Evolutionary conservation across 495 filamentous ascomycete genomes (phyloP), one percentile per base, ranked within the genome.

Genomic region (Tuber microsphaerosporum): DNA sequence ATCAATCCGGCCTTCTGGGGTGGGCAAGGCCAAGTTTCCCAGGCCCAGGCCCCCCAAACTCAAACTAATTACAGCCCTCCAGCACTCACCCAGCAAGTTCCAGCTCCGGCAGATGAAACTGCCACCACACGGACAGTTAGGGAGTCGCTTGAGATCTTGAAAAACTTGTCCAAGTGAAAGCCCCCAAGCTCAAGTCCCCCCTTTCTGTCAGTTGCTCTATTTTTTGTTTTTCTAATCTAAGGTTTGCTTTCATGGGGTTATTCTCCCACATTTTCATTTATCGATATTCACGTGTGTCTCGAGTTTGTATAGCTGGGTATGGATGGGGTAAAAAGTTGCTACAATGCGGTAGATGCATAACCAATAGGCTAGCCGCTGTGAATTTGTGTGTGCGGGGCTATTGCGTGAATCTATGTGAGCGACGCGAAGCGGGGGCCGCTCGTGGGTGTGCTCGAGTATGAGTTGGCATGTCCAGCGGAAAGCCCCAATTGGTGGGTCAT

Each of bases 1-100:
- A 86, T 92, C 77, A 92, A 91, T 73, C 91, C 91, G 9, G 86
- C 88, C 1, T 90, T 92, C 84, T 86, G 92, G 76, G 85, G 65
- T 75, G 84, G 26, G 77, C 87, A 87, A 76, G 85, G 87, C 71
- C 83, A 84, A 45, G 26, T 12, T 17, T n/a, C n/a, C 71, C 83
- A 84, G 43, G 56, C 26, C n/a, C 56, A 65, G 12, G 12, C 56
- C 26, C 20, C 56, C 56, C 56, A 65, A 65, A 2, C 12, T 65
- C 56, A 65, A 2, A 65, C 56, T 65, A 65, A 65, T 31, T 65
- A 31, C 56, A 65, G n/a, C 26, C 56, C 56, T 26, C 56, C 56
- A 65, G 56, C 56, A 31, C 56, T 5, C 56, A 14, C 56, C 26
- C 56, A 65, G 56, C 56, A 65, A 65, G 31, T 16, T 4, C 56